Conservation (phyloP, 208 protist genomes). For the Trichomonas vaginalis region DNA sequence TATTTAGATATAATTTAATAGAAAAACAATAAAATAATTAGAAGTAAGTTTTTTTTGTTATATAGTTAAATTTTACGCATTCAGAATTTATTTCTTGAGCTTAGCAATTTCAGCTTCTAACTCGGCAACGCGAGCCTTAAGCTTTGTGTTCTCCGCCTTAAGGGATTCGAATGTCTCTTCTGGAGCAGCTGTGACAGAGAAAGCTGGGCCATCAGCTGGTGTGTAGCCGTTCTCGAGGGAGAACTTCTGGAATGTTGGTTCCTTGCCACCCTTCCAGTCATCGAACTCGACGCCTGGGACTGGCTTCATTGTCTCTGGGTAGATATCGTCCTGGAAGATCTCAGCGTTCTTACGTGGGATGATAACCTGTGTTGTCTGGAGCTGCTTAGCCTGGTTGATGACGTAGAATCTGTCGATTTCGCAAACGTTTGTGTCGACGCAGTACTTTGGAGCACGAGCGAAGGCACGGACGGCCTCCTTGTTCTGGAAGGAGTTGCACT, state of each 20-base stretch:
- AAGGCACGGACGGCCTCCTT: not conserved
- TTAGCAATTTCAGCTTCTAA: not conserved
- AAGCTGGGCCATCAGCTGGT: not conserved
- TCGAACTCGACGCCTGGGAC: not conserved
- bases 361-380: not conserved
- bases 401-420: not conserved
- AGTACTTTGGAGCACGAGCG: not conserved
- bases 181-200: not conserved
- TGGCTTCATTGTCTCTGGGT: not conserved
- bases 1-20: too few species aligned
- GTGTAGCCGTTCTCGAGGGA: not conserved
- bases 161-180: not conserved
- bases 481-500: not conserved
- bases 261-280: not conserved
- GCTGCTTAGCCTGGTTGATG: not conserved
- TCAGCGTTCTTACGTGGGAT: not conserved
- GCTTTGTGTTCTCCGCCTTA: not conserved
- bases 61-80: not conserved
- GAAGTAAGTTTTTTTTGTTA: too few species aligned
- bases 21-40: too few species aligned
- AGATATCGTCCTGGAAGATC: slow-evolving; percentile 16
- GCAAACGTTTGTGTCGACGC: not conserved
- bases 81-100: not conserved
- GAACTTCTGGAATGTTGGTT: not conserved
- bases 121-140: not conserved